phyloP scores from a whole-genome alignment of 208 protist species.

The Crithidia fasciculata region DNA sequence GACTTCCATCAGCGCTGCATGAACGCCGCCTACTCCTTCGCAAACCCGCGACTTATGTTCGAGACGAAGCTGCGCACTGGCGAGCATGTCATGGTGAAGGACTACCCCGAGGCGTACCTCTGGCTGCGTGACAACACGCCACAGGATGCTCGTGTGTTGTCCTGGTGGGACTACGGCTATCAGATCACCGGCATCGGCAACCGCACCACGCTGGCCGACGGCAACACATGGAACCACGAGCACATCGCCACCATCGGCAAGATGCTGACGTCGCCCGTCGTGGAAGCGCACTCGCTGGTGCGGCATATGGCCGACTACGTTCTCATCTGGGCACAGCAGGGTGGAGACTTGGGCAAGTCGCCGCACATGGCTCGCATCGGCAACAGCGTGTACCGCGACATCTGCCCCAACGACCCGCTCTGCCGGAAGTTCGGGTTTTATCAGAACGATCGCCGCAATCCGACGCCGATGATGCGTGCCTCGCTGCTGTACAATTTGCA shows the following conservation, averaged over 20 bases:
- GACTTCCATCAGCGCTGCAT: too few relatives aligned
- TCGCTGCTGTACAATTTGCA: conserved; percentile 78
- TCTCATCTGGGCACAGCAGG: conserved; percentile 72
- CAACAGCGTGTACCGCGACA: conserved; percentile 80
- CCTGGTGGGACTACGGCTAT: conserved; percentile 99
- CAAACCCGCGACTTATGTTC: conserved; percentile 42
- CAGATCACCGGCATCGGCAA: conserved; percentile 98
- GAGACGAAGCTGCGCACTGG: conserved; percentile 11
- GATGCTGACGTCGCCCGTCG: conserved; percentile 86
- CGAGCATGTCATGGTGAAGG: conserved; percentile 90
- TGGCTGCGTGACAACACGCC: conserved; percentile 97
- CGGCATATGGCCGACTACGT: conserved; percentile 97
- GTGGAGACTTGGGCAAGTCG: conserved; percentile 64
- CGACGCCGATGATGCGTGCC: conserved; percentile 52
- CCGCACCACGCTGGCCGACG: conserved; percentile 96
- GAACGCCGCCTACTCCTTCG: too few relatives aligned
- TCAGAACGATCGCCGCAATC: conserved; percentile 15
- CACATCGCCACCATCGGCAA: conserved; percentile 98
- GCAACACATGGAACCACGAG: conserved; percentile 99
- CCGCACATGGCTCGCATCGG: conserved; percentile 70
- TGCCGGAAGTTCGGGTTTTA: conserved; percentile 58
- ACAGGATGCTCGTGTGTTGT: conserved; percentile 92
- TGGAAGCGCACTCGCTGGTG: conserved; percentile 91
- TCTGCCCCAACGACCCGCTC: conserved; percentile 72
- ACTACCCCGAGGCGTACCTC: conserved; percentile 97